Base-by-base conservation (phyloP, 2,329 filamentous ascomycete genomes). In the Pseudogymnoascus sp. region DNA sequence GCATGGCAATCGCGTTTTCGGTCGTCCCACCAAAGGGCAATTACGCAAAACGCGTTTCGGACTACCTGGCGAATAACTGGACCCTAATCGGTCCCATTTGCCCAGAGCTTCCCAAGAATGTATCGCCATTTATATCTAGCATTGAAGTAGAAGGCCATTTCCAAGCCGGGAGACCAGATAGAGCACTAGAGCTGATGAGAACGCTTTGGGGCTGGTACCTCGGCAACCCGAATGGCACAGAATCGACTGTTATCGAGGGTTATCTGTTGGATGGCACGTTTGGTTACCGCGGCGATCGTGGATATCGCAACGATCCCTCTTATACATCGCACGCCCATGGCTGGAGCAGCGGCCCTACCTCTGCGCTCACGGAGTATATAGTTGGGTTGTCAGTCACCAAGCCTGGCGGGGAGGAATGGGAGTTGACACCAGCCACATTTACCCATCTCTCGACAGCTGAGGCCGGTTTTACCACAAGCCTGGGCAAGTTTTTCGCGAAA, bases 131-230 rank as follows among this genome's bases (percentile, higher is more conserved):
- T 70, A 81, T 84, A 61, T 80, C 80, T 7, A 82, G 79, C 12
- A 81, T 86, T 66, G 84, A 88, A 68, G 76, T 87, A 25, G 80
- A 83, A 69, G 84, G 78, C 1, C 84, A 86, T 67, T 74, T 86
- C 4, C 71, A 75, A 0, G 78, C 78, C 0, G 75, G 77, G 0
- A 75, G 79, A 63, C 70, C 83, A 1, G 70, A 73, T 6, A 79
- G 84, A 37, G 83, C 84, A 0, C 73, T 88, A 0, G 76, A 82
- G 9, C 77, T 87, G 14, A 81, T 87, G 34, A 79, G 83, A 5
- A 74, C 74, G 7, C 77, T 76, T 59, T 87, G 84, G 84, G 84
- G 84, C 9, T 85, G 82, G 82, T 86, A 86, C 67, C 72, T 84
- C 14, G 76, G 80, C 64, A 79, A 85, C 64, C 77, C 79, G 0